A percentile compares a stretch with the other conserved stretches of the same genome.
Evolutionary conservation across 306 rosid genomes (phyloP).

Genomic region (Inga laurina): DNA sequence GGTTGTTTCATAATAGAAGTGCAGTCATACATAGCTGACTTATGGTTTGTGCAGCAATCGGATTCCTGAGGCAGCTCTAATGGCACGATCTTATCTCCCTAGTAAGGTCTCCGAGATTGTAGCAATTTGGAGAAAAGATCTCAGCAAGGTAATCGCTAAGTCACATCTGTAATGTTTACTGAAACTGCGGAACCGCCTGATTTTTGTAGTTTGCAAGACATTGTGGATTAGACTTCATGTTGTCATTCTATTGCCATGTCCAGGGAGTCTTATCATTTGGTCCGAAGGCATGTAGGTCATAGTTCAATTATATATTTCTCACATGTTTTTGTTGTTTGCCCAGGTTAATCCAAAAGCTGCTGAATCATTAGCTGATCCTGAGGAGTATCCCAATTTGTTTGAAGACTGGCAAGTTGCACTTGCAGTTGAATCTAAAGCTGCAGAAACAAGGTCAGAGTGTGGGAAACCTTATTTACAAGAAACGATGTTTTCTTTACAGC

Average conservation of each 20-base stretch:
- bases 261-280: conserved; percentile 25
- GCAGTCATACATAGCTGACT: conserved; percentile 19
- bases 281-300: not conserved
- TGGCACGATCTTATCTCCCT: conserved; percentile 99
- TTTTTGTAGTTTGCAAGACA: conserved; percentile 12
- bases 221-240: conserved; percentile 10
- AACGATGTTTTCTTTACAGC: conserved; percentile 15
- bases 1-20: conserved; percentile 7
- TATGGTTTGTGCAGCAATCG: conserved; percentile 70
- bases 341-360: conserved; percentile 98
- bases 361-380: conserved; percentile 96
- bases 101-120: conserved; percentile 97
- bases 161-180: conserved; percentile 2
- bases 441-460: conserved; percentile 63
- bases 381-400: conserved; percentile 92
- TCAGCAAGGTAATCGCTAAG: conserved; percentile 67
- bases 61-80: conserved; percentile 98
- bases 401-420: conserved; percentile 98
- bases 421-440: conserved; percentile 80
- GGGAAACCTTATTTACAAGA: conserved; percentile 6
- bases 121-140: conserved; percentile 95
- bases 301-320: not conserved
- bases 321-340: conserved; percentile 23
- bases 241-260: conserved; percentile 9
- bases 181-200: conserved; percentile 3